Evolutionary conservation across 768 basidiomycete species (phyloP), one percentile per base, ranked within the genome.

Genomic region (Suillus hirtellus): DNA sequence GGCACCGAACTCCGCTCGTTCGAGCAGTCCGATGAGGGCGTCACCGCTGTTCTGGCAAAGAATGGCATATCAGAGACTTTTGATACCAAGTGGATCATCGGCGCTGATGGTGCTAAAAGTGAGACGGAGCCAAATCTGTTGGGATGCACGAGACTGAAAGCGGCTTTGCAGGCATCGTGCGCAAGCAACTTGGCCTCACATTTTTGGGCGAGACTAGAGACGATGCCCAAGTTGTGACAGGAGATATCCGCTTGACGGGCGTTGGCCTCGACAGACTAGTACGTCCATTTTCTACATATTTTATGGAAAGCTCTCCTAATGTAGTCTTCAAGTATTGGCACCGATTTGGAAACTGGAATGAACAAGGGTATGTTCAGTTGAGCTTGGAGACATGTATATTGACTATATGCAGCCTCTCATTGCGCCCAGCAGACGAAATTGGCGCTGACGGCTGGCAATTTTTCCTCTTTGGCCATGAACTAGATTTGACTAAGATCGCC

Each of bases 321-420:
- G 15, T 14, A n/a, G 35, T 53, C 19, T 53, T 12, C 40, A 21
- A 83, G 81, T 69, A 75, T 61, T 82, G 80, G 81, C 81, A 82
- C 65, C 79, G 79, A 71, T 83, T 81, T 81, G 81, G 82, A 1
- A 77, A 80, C 52, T 67, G 11, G 37, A 34, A 17, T 11, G 19
- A 10, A 24, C n/a, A 10, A 37, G 42, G 27, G 37, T 46, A 38
- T 43, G 31, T 43, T n/a, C 60, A 5, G 4, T 60, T 50, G 35
- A 47, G 40, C 60, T 43, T 50, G 6, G 4, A 50, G 15, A 50
- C 11, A n/a, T 31, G 15, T 52, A 53, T 54, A 55, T 46, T 59
- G 15, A 61, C 11, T n/a, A 44, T 4, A 40, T 59, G 1, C 49
- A 79, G 78, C 64, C 54, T 77, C 34, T 73, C 73, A 24, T 68